A percentile compares a stretch with the other conserved stretches of the same genome.
Conservation (phyloP, 257 asterid species). For the Scutellaria baicalensis region DNA sequence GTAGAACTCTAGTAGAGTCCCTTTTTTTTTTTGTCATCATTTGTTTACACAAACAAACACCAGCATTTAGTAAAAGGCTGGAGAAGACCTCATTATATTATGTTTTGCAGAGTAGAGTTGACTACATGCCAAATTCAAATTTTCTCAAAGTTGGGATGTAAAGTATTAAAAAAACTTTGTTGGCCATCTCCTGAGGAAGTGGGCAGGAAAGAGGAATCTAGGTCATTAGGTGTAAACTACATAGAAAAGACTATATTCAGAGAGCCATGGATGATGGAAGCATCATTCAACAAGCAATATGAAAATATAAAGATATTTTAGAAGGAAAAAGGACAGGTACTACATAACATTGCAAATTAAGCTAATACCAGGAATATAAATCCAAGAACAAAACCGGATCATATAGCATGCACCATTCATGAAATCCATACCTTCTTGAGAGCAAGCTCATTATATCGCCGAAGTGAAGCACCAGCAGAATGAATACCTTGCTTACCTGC, state of each 20-base stretch:
- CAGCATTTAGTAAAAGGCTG: not conserved
- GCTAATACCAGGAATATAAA: not conserved
- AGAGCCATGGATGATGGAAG: not conserved
- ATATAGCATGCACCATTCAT: not conserved
- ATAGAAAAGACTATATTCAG: not conserved
- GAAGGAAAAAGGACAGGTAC: not conserved
- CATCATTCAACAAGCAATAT: not conserved
- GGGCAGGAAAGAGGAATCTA: not conserved
- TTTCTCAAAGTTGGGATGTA: not conserved
- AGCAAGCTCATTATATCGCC: conserved; percentile 88
- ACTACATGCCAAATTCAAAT: not conserved
- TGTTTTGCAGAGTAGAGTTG: not conserved
- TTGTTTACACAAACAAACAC: not conserved
- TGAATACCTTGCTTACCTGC: conserved; percentile 75
- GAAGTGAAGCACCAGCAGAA: conserved; percentile 98
- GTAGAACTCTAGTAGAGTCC: not conserved
- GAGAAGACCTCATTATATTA: not conserved
- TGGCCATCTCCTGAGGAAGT: not conserved
- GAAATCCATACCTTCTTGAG: conserved; percentile 60
- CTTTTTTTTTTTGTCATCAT: not conserved
- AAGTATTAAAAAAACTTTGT: not conserved
- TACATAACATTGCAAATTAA: not conserved
- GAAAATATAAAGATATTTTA: not conserved
- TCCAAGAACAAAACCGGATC: not conserved
- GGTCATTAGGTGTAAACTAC: not conserved